These are phyloP conservation scores for Tetrahymena elliotti DNA, from an alignment of 73 alveolate genomes.

Conservation along the genomic window DNA sequence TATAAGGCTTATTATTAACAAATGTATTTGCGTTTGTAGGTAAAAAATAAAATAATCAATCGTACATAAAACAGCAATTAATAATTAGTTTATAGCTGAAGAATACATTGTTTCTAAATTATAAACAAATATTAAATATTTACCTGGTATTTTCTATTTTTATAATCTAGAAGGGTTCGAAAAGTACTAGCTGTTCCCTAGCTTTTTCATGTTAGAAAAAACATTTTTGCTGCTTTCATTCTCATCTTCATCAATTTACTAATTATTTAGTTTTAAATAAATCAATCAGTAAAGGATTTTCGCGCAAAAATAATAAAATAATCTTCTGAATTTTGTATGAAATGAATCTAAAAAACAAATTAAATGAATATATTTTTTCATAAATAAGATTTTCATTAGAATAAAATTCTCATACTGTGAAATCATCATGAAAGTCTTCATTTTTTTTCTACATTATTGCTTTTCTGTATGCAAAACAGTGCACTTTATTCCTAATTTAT, in stretches of 20 bases:
- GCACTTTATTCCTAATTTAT: not conserved
- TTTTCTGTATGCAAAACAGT: not conserved
- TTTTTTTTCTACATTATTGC: not conserved
- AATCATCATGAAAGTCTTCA: not conserved
- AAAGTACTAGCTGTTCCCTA: not conserved
- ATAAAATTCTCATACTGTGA: not conserved
- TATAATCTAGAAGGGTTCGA: not conserved
- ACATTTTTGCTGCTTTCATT: not conserved
- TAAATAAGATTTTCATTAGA: not conserved
- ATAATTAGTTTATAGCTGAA: too few relatives aligned
- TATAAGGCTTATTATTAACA: not conserved
- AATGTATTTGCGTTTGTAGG: not conserved
- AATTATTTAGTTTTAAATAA: not conserved
- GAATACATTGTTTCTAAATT: not conserved
- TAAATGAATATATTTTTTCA: not conserved
- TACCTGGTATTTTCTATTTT: not conserved
- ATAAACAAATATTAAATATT: not conserved
- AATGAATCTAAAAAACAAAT: not conserved
- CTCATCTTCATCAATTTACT: not conserved
- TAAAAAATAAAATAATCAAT: not conserved
- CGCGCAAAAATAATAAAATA: not conserved
- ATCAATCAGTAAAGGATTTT: not conserved
- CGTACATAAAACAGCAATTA: not conserved
- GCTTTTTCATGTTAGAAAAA: not conserved
- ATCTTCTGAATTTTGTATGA: not conserved